phyloP scores from a whole-genome alignment of 1,139 yeast genomes.

The Saccharomycopsis hybrid region DNA sequence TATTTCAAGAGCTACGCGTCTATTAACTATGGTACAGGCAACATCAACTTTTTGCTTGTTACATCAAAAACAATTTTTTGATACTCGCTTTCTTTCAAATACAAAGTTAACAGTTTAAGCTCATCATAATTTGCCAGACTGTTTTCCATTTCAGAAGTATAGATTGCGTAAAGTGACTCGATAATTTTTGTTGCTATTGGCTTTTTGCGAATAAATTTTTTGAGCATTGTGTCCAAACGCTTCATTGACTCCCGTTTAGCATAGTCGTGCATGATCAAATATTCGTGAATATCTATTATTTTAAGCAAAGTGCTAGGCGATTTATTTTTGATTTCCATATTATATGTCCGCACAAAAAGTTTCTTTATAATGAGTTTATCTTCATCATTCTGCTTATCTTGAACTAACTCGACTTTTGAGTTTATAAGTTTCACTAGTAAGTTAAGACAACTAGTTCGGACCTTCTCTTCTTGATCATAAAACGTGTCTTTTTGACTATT shows the following conservation, averaged over 20 bases:
- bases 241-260: background rate
- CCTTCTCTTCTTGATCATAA: constrained; percentile 11
- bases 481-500: constrained; percentile 4
- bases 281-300: constrained; percentile 14
- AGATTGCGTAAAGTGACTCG: constrained; percentile 11
- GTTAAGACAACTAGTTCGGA: constrained; percentile 13
- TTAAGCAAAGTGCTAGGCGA: background rate
- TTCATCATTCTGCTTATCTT: background rate
- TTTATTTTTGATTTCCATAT: constrained; percentile 17
- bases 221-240: constrained; percentile 11
- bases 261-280: constrained; percentile 2
- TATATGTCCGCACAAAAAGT: constrained; percentile 12
- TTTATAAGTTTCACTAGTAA: constrained; percentile 13
- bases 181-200: constrained; percentile 6
- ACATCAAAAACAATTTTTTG: background rate
- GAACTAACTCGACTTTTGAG: constrained; percentile 8
- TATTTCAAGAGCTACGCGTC: too few species aligned
- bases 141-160: background rate
- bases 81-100: background rate
- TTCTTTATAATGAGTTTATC: constrained; percentile 6
- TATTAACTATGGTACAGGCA: background rate
- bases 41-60: background rate
- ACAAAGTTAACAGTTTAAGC: background rate
- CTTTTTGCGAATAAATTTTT: constrained; percentile 6
- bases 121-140: background rate